Percentiles rank a stretch among this genome's conserved stretches.
Conservation (phyloP, 208 protist species). For the Trypanosoma boissoni region DNA sequence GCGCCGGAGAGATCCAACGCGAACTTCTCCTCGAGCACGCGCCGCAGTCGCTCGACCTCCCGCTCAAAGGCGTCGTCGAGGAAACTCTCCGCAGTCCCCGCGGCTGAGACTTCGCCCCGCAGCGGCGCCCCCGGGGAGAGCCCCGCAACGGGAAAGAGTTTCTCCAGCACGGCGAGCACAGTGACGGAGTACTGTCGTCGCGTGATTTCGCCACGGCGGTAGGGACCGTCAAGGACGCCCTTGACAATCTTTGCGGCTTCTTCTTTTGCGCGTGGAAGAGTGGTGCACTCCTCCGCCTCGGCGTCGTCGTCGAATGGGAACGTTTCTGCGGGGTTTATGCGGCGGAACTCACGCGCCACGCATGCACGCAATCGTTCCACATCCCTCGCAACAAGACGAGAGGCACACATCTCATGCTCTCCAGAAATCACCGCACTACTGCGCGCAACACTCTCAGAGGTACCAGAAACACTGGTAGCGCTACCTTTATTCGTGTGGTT, state of each 20-base stretch:
- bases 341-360: background rate
- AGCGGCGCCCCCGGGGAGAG: no score
- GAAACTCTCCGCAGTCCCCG: no score
- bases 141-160: constrained; percentile 13
- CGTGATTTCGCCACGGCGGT: constrained; percentile 9
- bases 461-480: no score
- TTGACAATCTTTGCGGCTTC: constrained; percentile 13
- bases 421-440: no score
- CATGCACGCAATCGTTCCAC: background rate
- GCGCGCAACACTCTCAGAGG: no score
- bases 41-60: constrained; percentile 13
- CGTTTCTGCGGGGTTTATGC: no score
- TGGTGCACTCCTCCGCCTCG: background rate
- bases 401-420: no score
- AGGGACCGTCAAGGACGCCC: constrained; percentile 7
- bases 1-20: constrained; percentile 12
- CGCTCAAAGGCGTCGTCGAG: constrained; percentile 22
- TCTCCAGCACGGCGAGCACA: constrained; percentile 20
- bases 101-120: background rate
- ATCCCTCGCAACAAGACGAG: background rate
- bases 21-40: constrained; percentile 18
- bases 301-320: background rate
- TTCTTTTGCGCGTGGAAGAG: constrained; percentile 6
- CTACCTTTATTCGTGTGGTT: background rate
- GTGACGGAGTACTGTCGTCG: constrained; percentile 16